Conservation (phyloP, 441 rosid genomes). For the Isatis lusitanica region DNA sequence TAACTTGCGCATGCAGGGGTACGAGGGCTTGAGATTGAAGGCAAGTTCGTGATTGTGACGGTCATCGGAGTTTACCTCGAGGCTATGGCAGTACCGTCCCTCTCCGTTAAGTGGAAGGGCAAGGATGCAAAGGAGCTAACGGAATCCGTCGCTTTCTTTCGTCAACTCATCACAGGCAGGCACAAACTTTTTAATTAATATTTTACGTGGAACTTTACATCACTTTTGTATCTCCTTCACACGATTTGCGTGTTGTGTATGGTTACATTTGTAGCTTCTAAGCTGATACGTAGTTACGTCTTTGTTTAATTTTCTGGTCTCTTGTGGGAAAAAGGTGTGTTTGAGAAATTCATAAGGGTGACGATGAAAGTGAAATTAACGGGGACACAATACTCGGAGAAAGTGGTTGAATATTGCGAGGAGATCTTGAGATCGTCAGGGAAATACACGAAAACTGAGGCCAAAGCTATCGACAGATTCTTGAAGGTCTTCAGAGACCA, state of each 20-base stretch:
- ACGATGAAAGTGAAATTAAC: constrained; percentile 67
- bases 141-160: constrained; percentile 61
- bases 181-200: not conserved
- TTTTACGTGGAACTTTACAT: not conserved
- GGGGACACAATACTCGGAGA: constrained; percentile 64
- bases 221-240: not conserved
- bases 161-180: constrained; percentile 77
- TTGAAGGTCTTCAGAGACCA: constrained; percentile 53
- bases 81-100: constrained; percentile 46
- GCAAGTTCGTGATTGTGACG: constrained; percentile 65
- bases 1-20: constrained; percentile 46
- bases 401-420: constrained; percentile 63
- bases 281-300: not conserved
- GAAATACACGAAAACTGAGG: constrained; percentile 59
- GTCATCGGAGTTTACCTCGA: constrained; percentile 77
- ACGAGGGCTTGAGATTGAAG: constrained; percentile 67
- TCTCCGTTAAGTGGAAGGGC: constrained; percentile 69
- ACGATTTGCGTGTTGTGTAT: not conserved
- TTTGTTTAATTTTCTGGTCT: not conserved
- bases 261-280: constrained; percentile 13
- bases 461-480: constrained; percentile 63
- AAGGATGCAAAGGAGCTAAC: constrained; percentile 51
- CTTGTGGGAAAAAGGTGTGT: constrained; percentile 42
- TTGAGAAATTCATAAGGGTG: constrained; percentile 62
- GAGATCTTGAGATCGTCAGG: constrained; percentile 67